A percentile compares a stretch with the other conserved stretches of the same genome.
These are phyloP conservation scores for Luffa acutangula DNA, from an alignment of 306 rosid species.

Conservation along the genomic window DNA sequence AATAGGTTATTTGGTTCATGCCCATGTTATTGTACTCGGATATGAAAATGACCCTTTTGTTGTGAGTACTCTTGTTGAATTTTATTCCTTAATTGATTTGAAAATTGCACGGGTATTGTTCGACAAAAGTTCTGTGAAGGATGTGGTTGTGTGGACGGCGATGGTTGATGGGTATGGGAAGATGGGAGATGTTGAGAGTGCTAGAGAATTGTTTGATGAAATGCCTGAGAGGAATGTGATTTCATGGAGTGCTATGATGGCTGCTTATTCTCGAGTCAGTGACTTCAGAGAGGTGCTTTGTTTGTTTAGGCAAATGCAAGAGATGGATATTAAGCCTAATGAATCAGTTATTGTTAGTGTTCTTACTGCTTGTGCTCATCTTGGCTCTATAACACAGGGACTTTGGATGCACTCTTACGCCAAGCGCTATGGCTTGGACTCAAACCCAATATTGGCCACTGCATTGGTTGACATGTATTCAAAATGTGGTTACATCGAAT, in stretches of 20 bases:
- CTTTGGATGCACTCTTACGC: constrained; percentile 34
- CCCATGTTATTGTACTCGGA: constrained; percentile 48
- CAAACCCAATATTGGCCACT: constrained; percentile 44
- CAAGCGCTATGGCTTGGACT: constrained; percentile 19
- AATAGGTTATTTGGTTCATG: constrained; percentile 47
- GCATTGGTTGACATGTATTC: constrained; percentile 52
- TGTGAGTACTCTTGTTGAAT: constrained; percentile 38
- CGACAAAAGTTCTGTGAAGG: constrained; percentile 31
- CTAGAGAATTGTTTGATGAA: constrained; percentile 55
- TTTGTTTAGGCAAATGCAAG: constrained; percentile 35
- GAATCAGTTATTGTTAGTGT: constrained; percentile 33
- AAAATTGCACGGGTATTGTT: constrained; percentile 37
- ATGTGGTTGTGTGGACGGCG: constrained; percentile 75
- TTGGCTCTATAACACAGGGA: constrained; percentile 33
- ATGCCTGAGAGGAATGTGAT: constrained; percentile 59
- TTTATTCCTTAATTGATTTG: constrained; percentile 30
- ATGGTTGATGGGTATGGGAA: constrained; percentile 80
- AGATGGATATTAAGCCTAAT: constrained; percentile 19
- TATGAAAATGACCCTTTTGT: constrained; percentile 43
- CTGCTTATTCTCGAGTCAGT: constrained; percentile 30
- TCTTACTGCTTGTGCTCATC: constrained; percentile 35
- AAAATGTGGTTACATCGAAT: constrained; percentile 33
- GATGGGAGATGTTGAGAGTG: constrained; percentile 42
- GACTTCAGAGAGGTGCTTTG: constrained; percentile 29
- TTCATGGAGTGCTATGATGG: constrained; percentile 52